Conservation (phyloP, 1,284 basidiomycete genomes). For the Leccinum pallidistipes region DNA sequence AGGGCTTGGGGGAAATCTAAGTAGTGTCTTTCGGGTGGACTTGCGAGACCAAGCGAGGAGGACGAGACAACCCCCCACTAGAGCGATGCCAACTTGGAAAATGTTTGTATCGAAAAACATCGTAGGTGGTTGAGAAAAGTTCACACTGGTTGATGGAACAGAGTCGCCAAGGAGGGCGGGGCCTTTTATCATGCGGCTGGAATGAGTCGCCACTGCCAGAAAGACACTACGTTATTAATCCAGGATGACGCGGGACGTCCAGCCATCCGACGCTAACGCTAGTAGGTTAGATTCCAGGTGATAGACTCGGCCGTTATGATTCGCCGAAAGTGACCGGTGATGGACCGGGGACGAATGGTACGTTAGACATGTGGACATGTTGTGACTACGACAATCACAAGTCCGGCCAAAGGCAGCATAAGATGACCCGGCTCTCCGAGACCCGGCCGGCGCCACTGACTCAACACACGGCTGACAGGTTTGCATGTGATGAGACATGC, state of each 20-base stretch:
- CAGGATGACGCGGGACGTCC: not conserved
- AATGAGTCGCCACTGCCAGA: not conserved
- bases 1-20: slow-evolving; percentile 14
- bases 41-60: not conserved
- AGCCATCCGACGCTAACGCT: not conserved
- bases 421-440: not conserved
- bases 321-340: not conserved
- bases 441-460: not conserved
- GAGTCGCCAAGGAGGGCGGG: not conserved
- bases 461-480: not conserved
- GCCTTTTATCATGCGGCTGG: not conserved
- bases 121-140: not conserved
- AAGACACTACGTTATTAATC: not conserved
- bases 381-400: not conserved
- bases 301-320: not conserved
- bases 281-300: no score
- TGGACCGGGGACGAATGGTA: not conserved
- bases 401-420: not conserved
- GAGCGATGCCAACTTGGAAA: not conserved
- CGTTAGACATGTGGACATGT: not conserved
- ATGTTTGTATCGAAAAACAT: not conserved
- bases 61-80: not conserved
- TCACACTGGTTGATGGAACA: not conserved
- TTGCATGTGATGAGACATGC: not conserved
- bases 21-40: not conserved